A percentile compares a stretch with the other conserved stretches of the same genome.
phyloP scores from a whole-genome alignment of 441 rosid genomes.

The Theobroma grandiflorum region DNA sequence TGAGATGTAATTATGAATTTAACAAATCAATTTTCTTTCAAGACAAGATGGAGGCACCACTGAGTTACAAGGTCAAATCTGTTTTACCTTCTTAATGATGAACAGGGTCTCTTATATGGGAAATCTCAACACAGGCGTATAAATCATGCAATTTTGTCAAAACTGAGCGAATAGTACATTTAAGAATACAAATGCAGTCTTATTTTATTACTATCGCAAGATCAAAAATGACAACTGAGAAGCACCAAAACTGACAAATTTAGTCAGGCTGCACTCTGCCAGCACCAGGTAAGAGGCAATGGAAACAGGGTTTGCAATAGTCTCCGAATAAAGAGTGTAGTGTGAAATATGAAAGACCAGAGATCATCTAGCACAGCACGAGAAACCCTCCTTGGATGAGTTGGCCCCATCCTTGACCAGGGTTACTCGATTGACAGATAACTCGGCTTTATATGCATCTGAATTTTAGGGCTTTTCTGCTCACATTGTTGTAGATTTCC shows the following conservation, averaged over 20 bases:
- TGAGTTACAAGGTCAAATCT: background rate
- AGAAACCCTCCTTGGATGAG: conserved; percentile 44
- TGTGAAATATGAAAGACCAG: conserved; percentile 4
- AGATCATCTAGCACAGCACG: conserved; percentile 65
- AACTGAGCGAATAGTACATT: background rate
- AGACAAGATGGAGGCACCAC: background rate
- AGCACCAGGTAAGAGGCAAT: background rate
- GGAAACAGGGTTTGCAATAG: background rate
- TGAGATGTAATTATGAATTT: background rate
- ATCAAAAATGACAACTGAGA: conserved; percentile 1
- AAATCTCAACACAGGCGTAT: background rate
- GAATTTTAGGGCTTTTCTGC: conserved; percentile 86
- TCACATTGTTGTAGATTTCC: conserved; percentile 74
- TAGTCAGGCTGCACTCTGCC: background rate
- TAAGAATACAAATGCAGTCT: background rate
- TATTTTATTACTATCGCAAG: conserved; percentile 9
- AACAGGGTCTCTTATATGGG: background rate
- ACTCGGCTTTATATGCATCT: conserved; percentile 83
- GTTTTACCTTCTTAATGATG: background rate
- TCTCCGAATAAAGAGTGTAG: background rate
- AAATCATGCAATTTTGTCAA: background rate
- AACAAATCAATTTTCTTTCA: background rate
- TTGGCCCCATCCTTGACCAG: conserved; percentile 53
- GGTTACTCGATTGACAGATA: conserved; percentile 72
- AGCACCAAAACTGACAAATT: conserved; percentile 20